Conservation (phyloP, 495 filamentous ascomycete species). For the Aspergillus bertholletiae region DNA sequence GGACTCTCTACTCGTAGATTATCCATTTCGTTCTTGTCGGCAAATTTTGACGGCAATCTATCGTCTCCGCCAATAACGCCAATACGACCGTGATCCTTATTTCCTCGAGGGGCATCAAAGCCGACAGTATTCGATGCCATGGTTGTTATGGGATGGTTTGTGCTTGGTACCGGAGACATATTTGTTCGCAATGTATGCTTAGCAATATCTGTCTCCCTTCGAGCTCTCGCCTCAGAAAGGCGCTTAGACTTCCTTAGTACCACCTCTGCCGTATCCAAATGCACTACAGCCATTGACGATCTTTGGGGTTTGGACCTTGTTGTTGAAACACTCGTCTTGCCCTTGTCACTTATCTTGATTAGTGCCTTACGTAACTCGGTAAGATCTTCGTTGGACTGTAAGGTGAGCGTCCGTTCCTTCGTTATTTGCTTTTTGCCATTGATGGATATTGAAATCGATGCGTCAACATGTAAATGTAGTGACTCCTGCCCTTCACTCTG, state of each 20-base stretch:
- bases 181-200: neutral
- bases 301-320: neutral
- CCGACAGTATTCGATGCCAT: neutral
- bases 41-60: neutral
- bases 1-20: neutral
- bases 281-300: slow-evolving; percentile 9
- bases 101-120: neutral
- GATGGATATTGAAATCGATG: neutral
- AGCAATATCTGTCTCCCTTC: neutral
- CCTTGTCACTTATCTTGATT: neutral
- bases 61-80: neutral
- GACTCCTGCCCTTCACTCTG: neutral
- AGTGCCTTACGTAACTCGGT: slow-evolving; percentile 1
- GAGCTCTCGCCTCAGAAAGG: neutral
- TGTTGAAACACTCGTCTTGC: neutral
- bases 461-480: neutral
- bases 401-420: neutral
- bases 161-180: neutral
- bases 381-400: slow-evolving; percentile 8
- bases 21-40: neutral
- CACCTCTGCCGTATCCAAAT: slow-evolving; percentile 11
- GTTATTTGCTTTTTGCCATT: slow-evolving; percentile 5
- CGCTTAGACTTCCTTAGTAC: slow-evolving; percentile 1
- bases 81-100: neutral
- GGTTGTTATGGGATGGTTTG: neutral